Evolutionary conservation across 331 rosid genomes (phyloP), one percentile per base, ranked within the genome.

Genomic region (Quercus lobata): DNA sequence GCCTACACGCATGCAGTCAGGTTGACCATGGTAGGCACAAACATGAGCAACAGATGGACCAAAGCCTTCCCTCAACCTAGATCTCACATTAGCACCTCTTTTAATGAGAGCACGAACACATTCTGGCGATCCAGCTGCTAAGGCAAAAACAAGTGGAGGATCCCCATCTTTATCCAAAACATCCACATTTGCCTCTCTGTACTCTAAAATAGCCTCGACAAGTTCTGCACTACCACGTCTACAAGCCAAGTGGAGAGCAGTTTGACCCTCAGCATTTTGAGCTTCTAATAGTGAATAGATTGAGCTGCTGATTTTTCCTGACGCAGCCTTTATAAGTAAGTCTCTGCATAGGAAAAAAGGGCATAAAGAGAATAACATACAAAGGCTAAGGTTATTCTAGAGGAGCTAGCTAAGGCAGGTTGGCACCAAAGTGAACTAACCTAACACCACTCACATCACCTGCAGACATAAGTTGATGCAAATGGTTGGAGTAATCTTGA

Each of bases 1-100:
- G 86, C 99, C 78, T 91, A 96, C 99, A 69, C 86, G 94, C 99
- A 96, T 96, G 85, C 99, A 96, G 91, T 96, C 98, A 34, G 99
- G 99, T 81, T 96, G 99, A 41, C 99, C 99, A 77, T 96, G 99
- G 82, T 89, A 90, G 57, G 99, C 99, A 88, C 99, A 96, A 54
- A 93, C 96, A 52, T 96, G 98, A 78, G 98, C 98, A 78, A 91
- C 91, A 12, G 97, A 93, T 25, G 97, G 98, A 81, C 99, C 99
- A 41, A 86, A 34, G 74, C 98, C 99, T 74, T 96, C 97, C 83
- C 96, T 91, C 87, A 93, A 87, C 76, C 93, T 84, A 62, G 98
- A 91, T 82, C 81, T 84, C 82, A 93, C 99, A 86, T 90, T 88
- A 76, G 99, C 98, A 76, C 94, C 97, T 86, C 94, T 87, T 68